Base-by-base conservation (phyloP, 305 asterid species). In the Fraxinus platypoda region DNA sequence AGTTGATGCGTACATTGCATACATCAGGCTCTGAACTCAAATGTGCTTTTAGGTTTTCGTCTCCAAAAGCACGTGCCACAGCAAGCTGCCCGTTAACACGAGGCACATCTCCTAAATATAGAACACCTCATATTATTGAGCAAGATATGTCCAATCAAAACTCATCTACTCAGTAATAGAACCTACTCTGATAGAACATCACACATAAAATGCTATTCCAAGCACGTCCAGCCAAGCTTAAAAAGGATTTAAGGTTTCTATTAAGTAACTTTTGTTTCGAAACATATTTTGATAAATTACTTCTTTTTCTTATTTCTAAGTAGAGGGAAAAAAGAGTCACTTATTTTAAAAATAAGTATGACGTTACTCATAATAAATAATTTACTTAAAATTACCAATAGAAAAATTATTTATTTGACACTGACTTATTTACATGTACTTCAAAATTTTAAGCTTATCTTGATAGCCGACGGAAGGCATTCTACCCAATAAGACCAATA, bases 31-130 rank as follows among this genome's bases (percentile, higher is more conserved):
- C 98, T 6, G 95, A 94, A 85, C 97, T 90, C 89, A 94, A 82
- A 83, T 93, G 97, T 1, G 95, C 92, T 86, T 93, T 94, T 49
- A 94, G 93, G 84, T 91, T 94, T 80, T 92, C 93, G 75, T 94
- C 98, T 75, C 98, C 97, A 81, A 93, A 94, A 64, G 98, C 97
- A 73, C 97, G 97, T 19, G 98, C 94, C 72, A 93, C 97, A 19
- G 97, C 98, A 30, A 94, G 93, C 73, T 94, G 98, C 33, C 97
- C 98, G 75, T 94, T 93, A 76, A 94, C 97, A 12, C 97, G 92
- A 77, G 98, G 93, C 74, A 93, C 97, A 62, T 91, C 98, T 62
- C 98, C 97, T 93, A 91, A 80, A 46, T 15, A 46, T 46, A 46
- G 57, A 46, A 46, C 57, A 46, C 19, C 4, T 13, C n/a, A 46